Percentiles rank a stretch among this genome's conserved stretches.
Evolutionary conservation across 169 alveolate genomes (phyloP).

Genomic region (Eimeria maxima): DNA sequence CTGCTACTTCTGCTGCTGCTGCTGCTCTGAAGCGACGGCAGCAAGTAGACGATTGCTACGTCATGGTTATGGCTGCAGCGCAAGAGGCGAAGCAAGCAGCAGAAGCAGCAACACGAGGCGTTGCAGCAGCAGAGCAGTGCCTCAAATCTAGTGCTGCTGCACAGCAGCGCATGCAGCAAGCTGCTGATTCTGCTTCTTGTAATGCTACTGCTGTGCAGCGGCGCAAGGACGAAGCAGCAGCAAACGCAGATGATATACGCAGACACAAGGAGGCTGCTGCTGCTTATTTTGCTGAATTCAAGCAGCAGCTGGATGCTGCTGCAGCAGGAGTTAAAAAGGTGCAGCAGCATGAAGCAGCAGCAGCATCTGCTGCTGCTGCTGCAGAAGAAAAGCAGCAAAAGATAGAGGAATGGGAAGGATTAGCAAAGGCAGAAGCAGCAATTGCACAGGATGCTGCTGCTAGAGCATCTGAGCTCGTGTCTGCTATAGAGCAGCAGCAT

Average conservation of each 20-base stretch:
- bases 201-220: slow-evolving; percentile 46
- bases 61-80: neutral
- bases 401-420: too few species aligned
- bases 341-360: slow-evolving; percentile 17
- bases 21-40: neutral
- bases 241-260: neutral
- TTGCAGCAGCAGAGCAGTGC: slow-evolving; percentile 14
- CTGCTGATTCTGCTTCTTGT: neutral
- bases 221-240: slow-evolving; percentile 22
- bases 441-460: slow-evolving; percentile 6
- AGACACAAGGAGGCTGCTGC: neutral
- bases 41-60: neutral
- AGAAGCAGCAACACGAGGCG: neutral
- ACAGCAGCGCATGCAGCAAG: neutral
- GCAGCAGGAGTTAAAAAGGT: neutral
- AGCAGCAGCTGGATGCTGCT: neutral
- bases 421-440: neutral
- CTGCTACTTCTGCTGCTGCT: slow-evolving; percentile 11
- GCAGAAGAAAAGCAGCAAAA: neutral
- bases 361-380: slow-evolving; percentile 4
- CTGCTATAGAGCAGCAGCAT: neutral
- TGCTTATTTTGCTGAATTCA: neutral
- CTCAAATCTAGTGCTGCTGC: neutral
- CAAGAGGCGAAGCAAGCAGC: neutral
- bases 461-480: neutral